Percentiles rank a stretch among this genome's conserved stretches.
Conservation (phyloP, 169 alveolate genomes). For the Babesia ovata region DNA sequence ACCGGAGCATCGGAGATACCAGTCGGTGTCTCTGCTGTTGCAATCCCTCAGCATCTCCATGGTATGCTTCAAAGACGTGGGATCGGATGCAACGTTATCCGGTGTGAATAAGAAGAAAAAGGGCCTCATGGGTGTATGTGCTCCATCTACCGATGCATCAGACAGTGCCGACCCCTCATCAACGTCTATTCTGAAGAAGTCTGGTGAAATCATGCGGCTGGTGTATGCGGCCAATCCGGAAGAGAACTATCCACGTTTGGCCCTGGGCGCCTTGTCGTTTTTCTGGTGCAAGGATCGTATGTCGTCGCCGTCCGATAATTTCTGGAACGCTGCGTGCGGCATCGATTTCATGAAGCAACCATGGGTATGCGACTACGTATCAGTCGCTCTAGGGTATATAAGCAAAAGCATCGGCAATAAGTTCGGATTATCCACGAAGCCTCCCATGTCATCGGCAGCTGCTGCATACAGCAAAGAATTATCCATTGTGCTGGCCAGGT, state of each 20-base stretch:
- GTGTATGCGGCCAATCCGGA: conserved; percentile 18
- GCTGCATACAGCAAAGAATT: conserved; percentile 16
- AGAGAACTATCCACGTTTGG: conserved; percentile 13
- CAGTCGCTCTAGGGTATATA: background rate
- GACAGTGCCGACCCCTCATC: background rate
- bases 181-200: conserved; percentile 12
- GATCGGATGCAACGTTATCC: background rate
- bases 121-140: conserved; percentile 15
- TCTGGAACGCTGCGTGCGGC: conserved; percentile 26
- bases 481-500: background rate
- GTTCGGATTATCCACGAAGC: background rate
- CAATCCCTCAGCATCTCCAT: conserved; percentile 11
- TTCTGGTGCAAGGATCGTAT: background rate
- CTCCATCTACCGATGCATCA: background rate
- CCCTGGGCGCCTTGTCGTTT: conserved; percentile 24
- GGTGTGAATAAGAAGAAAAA: background rate
- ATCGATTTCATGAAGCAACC: conserved; percentile 25
- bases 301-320: background rate
- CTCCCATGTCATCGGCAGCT: background rate
- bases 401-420: conserved; percentile 3
- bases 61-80: conserved; percentile 19
- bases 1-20: conserved; percentile 14
- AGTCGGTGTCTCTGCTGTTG: conserved; percentile 13
- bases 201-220: background rate
- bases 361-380: conserved; percentile 27